These are phyloP conservation scores for Neurospora sp. DNA, from an alignment of 495 filamentous ascomycete species.

Conservation along the genomic window DNA sequence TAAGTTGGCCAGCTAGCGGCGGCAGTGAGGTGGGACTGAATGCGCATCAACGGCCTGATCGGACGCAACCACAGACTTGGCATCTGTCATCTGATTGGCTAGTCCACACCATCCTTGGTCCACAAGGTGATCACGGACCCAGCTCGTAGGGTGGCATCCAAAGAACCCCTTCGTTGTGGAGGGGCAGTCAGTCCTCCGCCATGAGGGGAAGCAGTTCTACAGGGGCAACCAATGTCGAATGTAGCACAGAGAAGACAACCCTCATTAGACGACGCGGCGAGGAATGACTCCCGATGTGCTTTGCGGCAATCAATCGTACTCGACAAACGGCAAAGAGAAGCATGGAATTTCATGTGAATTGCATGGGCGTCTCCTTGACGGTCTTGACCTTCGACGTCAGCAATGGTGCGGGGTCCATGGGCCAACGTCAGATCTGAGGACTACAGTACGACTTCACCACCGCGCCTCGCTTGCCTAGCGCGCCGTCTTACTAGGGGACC, in stretches of 20 bases:
- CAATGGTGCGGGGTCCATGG: neutral
- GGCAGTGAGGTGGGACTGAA: neutral
- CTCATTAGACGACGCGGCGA: neutral
- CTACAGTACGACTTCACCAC: neutral
- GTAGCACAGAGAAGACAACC: neutral
- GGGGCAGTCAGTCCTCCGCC: neutral
- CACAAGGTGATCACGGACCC: slow-evolving; percentile 15
- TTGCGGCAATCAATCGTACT: neutral
- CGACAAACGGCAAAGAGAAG: neutral
- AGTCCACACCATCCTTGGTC: neutral
- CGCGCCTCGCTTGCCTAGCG: neutral
- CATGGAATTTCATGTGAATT: neutral
- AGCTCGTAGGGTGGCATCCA: slow-evolving; percentile 6
- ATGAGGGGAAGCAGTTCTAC: neutral
- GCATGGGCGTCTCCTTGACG: neutral
- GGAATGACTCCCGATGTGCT: neutral
- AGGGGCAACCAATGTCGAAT: neutral
- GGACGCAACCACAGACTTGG: neutral
- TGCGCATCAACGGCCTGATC: neutral
- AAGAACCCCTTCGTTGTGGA: neutral
- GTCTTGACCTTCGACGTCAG: neutral
- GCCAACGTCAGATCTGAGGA: neutral
- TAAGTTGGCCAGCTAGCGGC: neutral
- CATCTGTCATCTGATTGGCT: slow-evolving; percentile 3
- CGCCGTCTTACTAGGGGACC: neutral